Percentiles rank a stretch among this genome's conserved stretches.
phyloP scores from a whole-genome alignment of 768 basidiomycete species.

The Pluteus cervinus region DNA sequence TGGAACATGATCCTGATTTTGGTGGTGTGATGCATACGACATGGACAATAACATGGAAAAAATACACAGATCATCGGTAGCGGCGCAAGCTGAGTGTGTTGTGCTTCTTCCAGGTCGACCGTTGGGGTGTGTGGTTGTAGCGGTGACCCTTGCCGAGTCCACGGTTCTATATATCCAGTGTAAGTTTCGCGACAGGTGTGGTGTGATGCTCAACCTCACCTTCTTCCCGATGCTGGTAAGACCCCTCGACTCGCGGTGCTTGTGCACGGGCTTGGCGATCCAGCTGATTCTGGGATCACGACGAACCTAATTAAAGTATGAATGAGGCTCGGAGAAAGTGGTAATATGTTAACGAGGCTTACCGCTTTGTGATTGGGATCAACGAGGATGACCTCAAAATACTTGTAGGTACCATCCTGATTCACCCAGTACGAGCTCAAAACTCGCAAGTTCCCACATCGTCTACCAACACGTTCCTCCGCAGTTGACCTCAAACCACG shows the following conservation, averaged over 20 bases:
- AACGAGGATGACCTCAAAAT: constrained; percentile 98
- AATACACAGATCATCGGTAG: constrained; percentile 59
- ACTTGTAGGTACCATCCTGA: constrained; percentile 98
- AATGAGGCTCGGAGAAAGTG: not conserved
- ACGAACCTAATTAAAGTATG: constrained; percentile 57
- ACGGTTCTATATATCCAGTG: constrained; percentile 61
- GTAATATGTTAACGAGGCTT: constrained; percentile 22
- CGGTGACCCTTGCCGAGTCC: constrained; percentile 94
- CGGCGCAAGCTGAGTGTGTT: constrained; percentile 93
- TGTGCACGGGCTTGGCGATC: constrained; percentile 98
- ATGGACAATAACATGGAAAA: constrained; percentile 13
- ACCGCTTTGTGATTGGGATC: constrained; percentile 94
- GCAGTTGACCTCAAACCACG: constrained; percentile 88
- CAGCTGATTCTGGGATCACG: constrained; percentile 98
- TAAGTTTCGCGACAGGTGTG: constrained; percentile 3
- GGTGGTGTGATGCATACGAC: too few relatives aligned
- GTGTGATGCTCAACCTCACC: too few relatives aligned
- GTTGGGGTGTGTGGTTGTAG: constrained; percentile 88
- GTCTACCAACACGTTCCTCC: constrained; percentile 95
- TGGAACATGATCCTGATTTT: too few relatives aligned
- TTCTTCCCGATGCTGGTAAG: constrained; percentile 96
- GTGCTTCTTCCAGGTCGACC: constrained; percentile 96
- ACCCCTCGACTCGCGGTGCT: constrained; percentile 95
- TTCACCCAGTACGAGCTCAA: constrained; percentile 99
- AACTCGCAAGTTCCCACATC: constrained; percentile 95